phyloP scores from a whole-genome alignment of 805 yeast species.

The Candida boidinii region DNA sequence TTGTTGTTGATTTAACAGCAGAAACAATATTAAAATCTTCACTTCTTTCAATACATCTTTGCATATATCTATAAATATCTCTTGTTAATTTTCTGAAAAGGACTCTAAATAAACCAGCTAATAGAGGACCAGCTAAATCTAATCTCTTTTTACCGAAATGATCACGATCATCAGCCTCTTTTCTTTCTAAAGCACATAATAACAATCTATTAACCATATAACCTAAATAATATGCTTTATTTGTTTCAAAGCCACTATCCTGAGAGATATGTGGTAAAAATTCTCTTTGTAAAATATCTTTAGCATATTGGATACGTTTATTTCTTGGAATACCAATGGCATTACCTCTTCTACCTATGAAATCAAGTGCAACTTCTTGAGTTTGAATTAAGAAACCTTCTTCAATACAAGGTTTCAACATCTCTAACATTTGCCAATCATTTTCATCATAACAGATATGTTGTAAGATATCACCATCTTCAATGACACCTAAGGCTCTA shows the following conservation, averaged over 20 bases:
- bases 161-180: slow-evolving; percentile 98
- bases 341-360: slow-evolving; percentile 96
- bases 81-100: slow-evolving; percentile 90
- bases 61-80: slow-evolving; percentile 97
- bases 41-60: slow-evolving; percentile 96
- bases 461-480: slow-evolving; percentile 97
- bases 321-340: slow-evolving; percentile 95
- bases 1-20: slow-evolving; percentile 95
- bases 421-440: slow-evolving; percentile 99
- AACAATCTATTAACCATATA: slow-evolving; percentile 95
- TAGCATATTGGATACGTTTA: slow-evolving; percentile 96
- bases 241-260: slow-evolving; percentile 91
- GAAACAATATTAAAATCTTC: slow-evolving; percentile 93
- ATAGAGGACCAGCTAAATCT: slow-evolving; percentile 96
- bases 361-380: slow-evolving; percentile 95
- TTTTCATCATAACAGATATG: slow-evolving; percentile 96
- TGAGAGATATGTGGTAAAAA: slow-evolving; percentile 96
- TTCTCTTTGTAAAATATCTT: slow-evolving; percentile 93
- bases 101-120: slow-evolving; percentile 92
- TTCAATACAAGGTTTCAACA: slow-evolving; percentile 98
- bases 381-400: slow-evolving; percentile 98
- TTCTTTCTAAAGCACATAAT: slow-evolving; percentile 92
- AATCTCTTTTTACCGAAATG: slow-evolving; percentile 98
- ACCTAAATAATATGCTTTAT: slow-evolving; percentile 95
- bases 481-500: slow-evolving; percentile 96